Base-by-base conservation (phyloP, 2,329 filamentous ascomycete species). In the Trichoderma koningii region DNA sequence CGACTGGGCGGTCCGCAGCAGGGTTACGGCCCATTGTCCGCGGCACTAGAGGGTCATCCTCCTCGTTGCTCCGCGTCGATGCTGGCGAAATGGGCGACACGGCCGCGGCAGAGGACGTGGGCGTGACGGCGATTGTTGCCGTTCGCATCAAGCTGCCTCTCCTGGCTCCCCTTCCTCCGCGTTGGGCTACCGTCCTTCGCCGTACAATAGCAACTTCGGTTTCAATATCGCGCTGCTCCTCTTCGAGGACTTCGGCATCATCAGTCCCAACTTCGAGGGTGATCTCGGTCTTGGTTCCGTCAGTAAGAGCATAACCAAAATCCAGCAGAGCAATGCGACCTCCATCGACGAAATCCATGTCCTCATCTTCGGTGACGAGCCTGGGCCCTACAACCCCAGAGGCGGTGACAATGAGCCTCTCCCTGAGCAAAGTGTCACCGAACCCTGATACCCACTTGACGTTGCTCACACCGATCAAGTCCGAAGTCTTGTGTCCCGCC, bases 141-240 rank as follows among this genome's bases (percentile, higher is more conserved):
- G 83, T 76, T 55, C 82, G 80, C 67, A 85, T 79, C 41, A 87
- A 72, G 63, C 79, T 42, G n/a, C 45, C 26, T 19, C 60, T 47
- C 15, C 60, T 42, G 17, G 12, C 26, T 5, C 59, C 38, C 26
- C 47, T 34, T 3, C 64, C 82, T 69, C 84, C 81, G 59, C 83
- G 83, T 71, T 88, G 86, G 42, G 89, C 84, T 17, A 90, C 88
- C 3, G 91, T 93, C 68, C 91, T 83, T 68, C 90, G 83, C 69
- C 91, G 85, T 57, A 92, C 89, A 70, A 94, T 87, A 68, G 91
- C 91, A 21, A 95, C 90, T 74, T 93, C 91, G 1, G 88, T 86
- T 64, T 89, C 91, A 65, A 94, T 80, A 70, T 92, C 90, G 23
- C 89, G 86, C 68, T 85, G 84, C 71, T 91, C 89, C 73, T 94